Evolutionary conservation across 192 early-diverging fungal genomes (phyloP).

Genomic region (Linnemannia hyalina): DNA sequence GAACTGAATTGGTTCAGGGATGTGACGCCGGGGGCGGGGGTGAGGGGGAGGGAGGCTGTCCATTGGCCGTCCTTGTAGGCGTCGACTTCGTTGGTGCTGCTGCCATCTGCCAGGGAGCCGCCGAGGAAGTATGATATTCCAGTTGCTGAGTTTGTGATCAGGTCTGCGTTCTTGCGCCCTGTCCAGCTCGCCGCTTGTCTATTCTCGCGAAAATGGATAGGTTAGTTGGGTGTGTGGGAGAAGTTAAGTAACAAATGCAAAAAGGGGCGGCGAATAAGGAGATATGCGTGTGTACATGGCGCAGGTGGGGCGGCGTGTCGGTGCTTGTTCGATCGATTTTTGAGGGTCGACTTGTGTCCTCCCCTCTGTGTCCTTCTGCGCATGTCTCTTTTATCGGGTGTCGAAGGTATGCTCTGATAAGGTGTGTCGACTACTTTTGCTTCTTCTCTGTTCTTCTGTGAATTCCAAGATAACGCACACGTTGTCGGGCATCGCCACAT

Average conservation of each 20-base stretch:
- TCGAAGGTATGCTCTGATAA: not conserved
- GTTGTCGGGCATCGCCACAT: not conserved
- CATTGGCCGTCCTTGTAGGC: constrained; percentile 15
- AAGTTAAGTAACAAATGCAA: too few species aligned
- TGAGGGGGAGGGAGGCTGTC: not conserved
- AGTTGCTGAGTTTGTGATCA: constrained; percentile 28
- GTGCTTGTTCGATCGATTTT: not conserved
- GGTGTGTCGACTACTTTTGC: not conserved
- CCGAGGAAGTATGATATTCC: constrained; percentile 25
- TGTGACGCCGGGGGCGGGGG: not conserved
- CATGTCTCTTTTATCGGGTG: not conserved
- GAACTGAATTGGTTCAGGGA: constrained; percentile 18
- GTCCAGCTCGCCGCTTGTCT: constrained; percentile 44
- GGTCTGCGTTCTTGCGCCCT: not conserved
- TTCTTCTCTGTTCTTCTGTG: not conserved
- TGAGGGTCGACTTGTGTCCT: not conserved
- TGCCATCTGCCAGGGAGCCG: constrained; percentile 15
- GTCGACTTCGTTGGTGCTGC: constrained; percentile 35
- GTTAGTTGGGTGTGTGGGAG: too few species aligned
- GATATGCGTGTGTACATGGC: not conserved
- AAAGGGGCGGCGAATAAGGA: not conserved
- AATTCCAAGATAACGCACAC: not conserved
- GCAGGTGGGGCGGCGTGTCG: not conserved
- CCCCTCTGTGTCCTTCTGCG: not conserved
- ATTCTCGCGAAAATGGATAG: not conserved